Conservation (phyloP, 2,329 filamentous ascomycete species). For the Didymella exigua region DNA sequence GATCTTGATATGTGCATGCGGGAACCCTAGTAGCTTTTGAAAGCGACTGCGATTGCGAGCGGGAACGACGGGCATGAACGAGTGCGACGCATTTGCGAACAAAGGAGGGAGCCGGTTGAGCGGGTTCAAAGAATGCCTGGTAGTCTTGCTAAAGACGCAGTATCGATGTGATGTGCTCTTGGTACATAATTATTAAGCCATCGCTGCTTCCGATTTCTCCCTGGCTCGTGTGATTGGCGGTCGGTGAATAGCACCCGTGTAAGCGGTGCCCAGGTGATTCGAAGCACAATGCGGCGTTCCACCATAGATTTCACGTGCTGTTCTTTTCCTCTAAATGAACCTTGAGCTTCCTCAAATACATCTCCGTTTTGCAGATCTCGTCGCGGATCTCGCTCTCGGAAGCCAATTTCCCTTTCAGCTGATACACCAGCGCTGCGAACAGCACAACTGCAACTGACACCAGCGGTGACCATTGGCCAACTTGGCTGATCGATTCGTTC, state of each 20-base stretch:
- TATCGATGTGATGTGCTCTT: slow-evolving; percentile 31
- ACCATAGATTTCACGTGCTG: not conserved
- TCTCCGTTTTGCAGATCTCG: not conserved
- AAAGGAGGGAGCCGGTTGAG: no score
- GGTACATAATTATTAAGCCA: slow-evolving; percentile 27
- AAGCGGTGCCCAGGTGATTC: slow-evolving; percentile 14
- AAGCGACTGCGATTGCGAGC: not conserved
- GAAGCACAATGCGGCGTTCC: not conserved
- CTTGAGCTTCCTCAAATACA: not conserved
- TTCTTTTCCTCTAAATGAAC: not conserved
- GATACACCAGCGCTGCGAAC: slow-evolving; percentile 9
- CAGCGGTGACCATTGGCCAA: slow-evolving; percentile 16
- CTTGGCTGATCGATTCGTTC: slow-evolving; percentile 15
- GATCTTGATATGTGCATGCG: not conserved
- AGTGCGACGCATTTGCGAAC: not conserved
- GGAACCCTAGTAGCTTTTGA: not conserved
- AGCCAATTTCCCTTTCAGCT: not conserved
- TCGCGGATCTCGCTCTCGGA: not conserved
- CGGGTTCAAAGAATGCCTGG: not conserved
- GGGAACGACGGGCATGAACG: not conserved
- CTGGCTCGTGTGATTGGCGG: not conserved
- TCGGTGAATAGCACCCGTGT: slow-evolving; percentile 37
- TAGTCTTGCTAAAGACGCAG: not conserved
- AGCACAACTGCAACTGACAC: slow-evolving; percentile 9
- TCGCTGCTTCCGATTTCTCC: not conserved